Evolutionary conservation across 306 rosid genomes (phyloP), one percentile per base, ranked within the genome.

Genomic region (Oxytropis ochrocephala): DNA sequence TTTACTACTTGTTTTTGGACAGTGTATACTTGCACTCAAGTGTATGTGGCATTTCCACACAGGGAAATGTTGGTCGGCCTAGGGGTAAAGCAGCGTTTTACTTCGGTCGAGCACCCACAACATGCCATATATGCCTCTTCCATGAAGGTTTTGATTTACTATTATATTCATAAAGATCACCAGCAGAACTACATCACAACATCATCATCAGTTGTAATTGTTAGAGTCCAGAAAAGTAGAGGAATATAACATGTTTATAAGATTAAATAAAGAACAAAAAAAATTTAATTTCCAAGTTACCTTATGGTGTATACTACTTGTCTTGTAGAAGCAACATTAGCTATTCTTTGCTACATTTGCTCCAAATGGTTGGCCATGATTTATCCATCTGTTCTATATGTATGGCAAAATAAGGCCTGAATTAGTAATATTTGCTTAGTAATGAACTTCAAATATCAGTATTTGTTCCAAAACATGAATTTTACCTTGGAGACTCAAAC

Each of bases 81-180:
- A n/a, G n/a, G n/a, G n/a, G n/a, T n/a, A n/a, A n/a, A n/a, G n/a
- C n/a, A n/a, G n/a, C n/a, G n/a, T n/a, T n/a, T n/a, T n/a, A n/a
- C n/a, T n/a, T n/a, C n/a, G n/a, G n/a, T n/a, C n/a, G n/a, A n/a
- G n/a, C n/a, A n/a, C n/a, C n/a, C n/a, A n/a, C n/a, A n/a, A n/a
- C n/a, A n/a, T 75, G 69, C 91, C 97, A 85, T 78, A 90, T 77
- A 72, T 93, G 97, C 70, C 73, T 93, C 86, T 88, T 93, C 97
- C 98, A 93, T 29, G 84, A 80, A 2, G 98, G 98, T 83, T 85
- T 93, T 55, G 98, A 85, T 79, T 79, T 81, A 66, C 80, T 69
- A 70, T 93, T 89, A 66, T 85, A 85, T 73, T 93, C 98, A 67
- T 90, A 93, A 74, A 93, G 96, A 73, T 83, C 91, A 50, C 98